Base-by-base conservation (phyloP, 2,329 filamentous ascomycete genomes). In the Elsinoe fawcettii region DNA sequence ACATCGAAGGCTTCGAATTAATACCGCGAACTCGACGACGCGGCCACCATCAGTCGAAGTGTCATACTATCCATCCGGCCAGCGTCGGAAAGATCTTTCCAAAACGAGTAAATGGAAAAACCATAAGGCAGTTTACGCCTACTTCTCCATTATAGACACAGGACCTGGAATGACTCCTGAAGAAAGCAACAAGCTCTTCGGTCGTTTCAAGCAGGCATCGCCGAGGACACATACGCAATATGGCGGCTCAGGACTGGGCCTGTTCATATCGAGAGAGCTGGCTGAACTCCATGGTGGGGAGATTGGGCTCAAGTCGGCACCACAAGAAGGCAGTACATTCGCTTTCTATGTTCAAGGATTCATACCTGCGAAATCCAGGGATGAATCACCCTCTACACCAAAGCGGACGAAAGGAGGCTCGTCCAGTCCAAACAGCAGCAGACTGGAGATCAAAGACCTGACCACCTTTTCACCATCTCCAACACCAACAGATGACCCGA, bases 281-380 rank as follows among this genome's bases (percentile, higher is more conserved):
- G 83, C 83, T 1, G 84, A 87, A 64, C 74, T 87, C 39, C 84
- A 87, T 60, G 83, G 84, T 16, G 86, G 86, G 1, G 78, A 82
- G 46, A 86, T 89, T 34, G 85, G 85, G 1, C 82, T 88, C 5
- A 73, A 75, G 1, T 85, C 83, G 0, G 66, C 75, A 44, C 76
- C 77, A 58, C 82, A 78, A 6, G 67, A 77, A 14, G 85, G 84
- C 34, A 84, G 82, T 63, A 83, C 78, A 1, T 87, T 87, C 68
- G 82, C 78, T 34, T 86, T 87, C 66, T 87, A 57, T 18, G 16
- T 57, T 2, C 54, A 56, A 36, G 54, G 55, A 7, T 57, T 41
- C 22, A 25, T 37, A 18, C 46, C 37, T 4, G 27, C 14, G 44
- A 36, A 23, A 36, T 43, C 23, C 36, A 36, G 4, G 47, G 43